Conservation (phyloP, 495 filamentous ascomycete species). For the Talaromyces proteolyticus region DNA sequence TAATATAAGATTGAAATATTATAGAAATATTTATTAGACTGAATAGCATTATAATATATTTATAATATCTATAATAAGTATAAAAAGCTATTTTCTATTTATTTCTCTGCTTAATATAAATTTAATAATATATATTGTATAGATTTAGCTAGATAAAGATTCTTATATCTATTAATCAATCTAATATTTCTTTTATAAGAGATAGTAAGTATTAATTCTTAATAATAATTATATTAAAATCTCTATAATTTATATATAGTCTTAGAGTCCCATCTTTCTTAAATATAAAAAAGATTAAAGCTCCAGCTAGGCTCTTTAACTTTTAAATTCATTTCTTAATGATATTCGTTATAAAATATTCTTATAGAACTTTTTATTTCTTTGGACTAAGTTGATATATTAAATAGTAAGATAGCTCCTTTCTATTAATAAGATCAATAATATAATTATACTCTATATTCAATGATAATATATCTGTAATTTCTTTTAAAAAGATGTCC, state of each 20-base stretch:
- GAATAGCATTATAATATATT: neutral
- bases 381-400: neutral
- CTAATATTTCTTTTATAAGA: neutral
- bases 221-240: conserved; percentile 6
- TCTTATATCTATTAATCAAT: neutral
- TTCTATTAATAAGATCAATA: neutral
- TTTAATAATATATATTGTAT: neutral
- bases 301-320: neutral
- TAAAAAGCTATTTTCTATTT: neutral
- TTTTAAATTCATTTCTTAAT: neutral
- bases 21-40: neutral
- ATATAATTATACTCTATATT: neutral
- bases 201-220: neutral
- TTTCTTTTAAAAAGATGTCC: neutral
- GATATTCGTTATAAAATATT: neutral
- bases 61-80: neutral
- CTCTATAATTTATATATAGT: conserved; percentile 9
- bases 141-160: neutral
- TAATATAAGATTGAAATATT: neutral
- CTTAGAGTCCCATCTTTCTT: conserved; percentile 4
- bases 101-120: neutral
- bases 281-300: conserved; percentile 5
- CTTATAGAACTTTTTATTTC: neutral
- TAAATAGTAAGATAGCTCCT: neutral
- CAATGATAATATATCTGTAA: neutral